Evolutionary conservation across 1,139 yeast genomes (phyloP).

Genomic region (Sugiyamaella grinbergsii): DNA sequence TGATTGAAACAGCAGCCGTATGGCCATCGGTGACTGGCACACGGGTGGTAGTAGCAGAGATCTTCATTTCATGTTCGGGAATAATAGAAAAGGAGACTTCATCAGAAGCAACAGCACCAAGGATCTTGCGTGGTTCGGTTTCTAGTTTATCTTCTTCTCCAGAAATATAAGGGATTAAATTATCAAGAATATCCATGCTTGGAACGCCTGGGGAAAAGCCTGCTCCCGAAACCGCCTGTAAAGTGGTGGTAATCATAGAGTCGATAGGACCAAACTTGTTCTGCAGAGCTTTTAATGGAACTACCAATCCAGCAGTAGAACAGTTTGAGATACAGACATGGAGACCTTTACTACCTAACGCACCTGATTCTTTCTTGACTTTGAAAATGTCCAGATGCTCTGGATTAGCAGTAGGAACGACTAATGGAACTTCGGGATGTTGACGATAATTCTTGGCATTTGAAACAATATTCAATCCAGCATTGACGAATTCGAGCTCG

Average conservation of each 20-base stretch:
- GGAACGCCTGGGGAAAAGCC: conserved; percentile 98
- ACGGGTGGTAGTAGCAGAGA: conserved; percentile 95
- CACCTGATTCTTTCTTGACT: conserved; percentile 51
- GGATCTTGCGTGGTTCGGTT: conserved; percentile 95
- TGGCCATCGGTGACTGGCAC: conserved; percentile 98
- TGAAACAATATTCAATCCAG: conserved; percentile 82
- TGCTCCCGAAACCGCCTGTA: conserved; percentile 98
- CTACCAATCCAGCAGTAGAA: conserved; percentile 97
- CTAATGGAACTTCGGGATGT: conserved; percentile 80
- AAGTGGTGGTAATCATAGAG: conserved; percentile 81
- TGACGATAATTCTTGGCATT: conserved; percentile 97
- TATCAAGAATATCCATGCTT: conserved; percentile 91
- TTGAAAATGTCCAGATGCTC: conserved; percentile 83
- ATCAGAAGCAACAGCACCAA: conserved; percentile 62
- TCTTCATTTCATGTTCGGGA: conserved; percentile 71
- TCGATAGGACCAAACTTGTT: conserved; percentile 89
- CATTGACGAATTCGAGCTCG: conserved; percentile 78
- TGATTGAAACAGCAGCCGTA: conserved; percentile 88
- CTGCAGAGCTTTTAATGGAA: conserved; percentile 90
- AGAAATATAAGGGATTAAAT: conserved; percentile 88
- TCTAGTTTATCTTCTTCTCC: conserved; percentile 99
- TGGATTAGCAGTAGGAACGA: conserved; percentile 95
- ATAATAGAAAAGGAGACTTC: conserved; percentile 58
- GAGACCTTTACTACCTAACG: conserved; percentile 68
- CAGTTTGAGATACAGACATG: conserved; percentile 96